Evolutionary conservation across 2,329 filamentous ascomycete species (phyloP).

Genomic region (Sporothrix sp.): DNA sequence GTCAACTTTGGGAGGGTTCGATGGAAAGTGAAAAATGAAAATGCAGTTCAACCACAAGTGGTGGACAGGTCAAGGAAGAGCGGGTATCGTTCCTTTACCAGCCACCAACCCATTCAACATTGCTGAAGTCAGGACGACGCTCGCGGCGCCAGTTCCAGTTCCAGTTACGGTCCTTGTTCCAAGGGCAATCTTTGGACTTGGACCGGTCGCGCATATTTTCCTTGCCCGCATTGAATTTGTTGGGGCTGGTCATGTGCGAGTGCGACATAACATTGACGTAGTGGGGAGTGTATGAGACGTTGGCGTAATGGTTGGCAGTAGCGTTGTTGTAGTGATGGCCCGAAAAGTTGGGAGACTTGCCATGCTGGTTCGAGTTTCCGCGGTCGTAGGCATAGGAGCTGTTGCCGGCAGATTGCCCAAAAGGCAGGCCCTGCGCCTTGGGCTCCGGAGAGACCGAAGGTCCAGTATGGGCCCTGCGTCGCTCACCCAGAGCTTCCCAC

Average conservation of each 20-base stretch:
- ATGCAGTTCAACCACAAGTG: slow-evolving; percentile 52
- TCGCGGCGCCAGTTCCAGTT: slow-evolving; percentile 55
- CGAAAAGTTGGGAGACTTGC: slow-evolving; percentile 6
- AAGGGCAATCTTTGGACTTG: slow-evolving; percentile 40
- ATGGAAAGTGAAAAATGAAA: slow-evolving; percentile 11
- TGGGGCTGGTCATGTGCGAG: slow-evolving; percentile 1
- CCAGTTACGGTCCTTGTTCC: slow-evolving; percentile 49
- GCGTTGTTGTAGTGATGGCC: neutral
- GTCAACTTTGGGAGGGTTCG: slow-evolving; percentile 4
- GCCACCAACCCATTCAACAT: slow-evolving; percentile 91
- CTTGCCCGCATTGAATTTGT: slow-evolving; percentile 25
- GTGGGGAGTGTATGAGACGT: slow-evolving; percentile 5
- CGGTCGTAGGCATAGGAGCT: slow-evolving; percentile 38
- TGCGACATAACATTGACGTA: slow-evolving; percentile 8
- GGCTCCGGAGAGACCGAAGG: slow-evolving; percentile 34
- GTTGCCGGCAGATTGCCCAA: slow-evolving; percentile 37
- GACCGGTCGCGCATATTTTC: slow-evolving; percentile 27
- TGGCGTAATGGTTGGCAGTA: neutral
- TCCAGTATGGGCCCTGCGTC: slow-evolving; percentile 57
- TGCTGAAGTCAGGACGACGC: slow-evolving; percentile 57
- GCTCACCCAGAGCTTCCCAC: slow-evolving; percentile 81
- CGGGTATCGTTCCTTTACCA: slow-evolving; percentile 53
- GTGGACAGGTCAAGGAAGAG: slow-evolving; percentile 30
- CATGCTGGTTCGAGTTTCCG: slow-evolving; percentile 39
- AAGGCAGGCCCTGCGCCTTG: slow-evolving; percentile 30